Conservation (phyloP, 345 rosid species). For the Ailanthus altissimus region DNA sequence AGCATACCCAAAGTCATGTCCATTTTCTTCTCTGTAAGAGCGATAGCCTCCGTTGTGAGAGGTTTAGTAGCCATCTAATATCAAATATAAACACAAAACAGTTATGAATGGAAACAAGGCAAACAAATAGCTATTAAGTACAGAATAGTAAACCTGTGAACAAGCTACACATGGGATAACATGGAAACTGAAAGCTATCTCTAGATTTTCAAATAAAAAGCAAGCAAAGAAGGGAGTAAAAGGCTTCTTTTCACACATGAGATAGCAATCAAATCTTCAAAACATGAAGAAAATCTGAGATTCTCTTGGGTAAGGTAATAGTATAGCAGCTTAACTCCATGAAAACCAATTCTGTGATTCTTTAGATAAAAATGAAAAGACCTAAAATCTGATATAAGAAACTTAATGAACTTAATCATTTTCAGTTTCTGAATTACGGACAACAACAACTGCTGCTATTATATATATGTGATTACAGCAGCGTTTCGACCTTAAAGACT, state of each 20-base stretch:
- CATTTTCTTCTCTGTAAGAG: constrained; percentile 85
- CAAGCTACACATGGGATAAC: not conserved
- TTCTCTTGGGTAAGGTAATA: not conserved
- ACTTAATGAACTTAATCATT: not conserved
- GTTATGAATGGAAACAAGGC: not conserved
- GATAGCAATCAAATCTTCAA: not conserved
- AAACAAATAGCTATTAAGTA: not conserved
- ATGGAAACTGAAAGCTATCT: not conserved
- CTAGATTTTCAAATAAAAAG: not conserved
- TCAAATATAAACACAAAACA: not conserved
- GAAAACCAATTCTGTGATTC: not conserved
- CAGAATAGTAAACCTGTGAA: not conserved
- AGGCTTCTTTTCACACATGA: not conserved
- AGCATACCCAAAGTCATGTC: constrained; percentile 79
- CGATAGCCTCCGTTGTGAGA: constrained; percentile 73
- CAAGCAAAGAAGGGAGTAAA: not conserved
- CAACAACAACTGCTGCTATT: not conserved
- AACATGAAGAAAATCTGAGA: not conserved
- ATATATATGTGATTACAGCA: not conserved
- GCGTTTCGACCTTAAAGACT: not conserved
- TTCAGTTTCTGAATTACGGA: not conserved
- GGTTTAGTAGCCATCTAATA: constrained; percentile 63
- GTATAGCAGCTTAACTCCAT: not conserved
- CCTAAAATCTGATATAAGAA: not conserved
- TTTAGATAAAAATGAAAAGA: not conserved